Base-by-base conservation (phyloP, 2,329 filamentous ascomycete genomes). In the Podosphaera xanthii region DNA sequence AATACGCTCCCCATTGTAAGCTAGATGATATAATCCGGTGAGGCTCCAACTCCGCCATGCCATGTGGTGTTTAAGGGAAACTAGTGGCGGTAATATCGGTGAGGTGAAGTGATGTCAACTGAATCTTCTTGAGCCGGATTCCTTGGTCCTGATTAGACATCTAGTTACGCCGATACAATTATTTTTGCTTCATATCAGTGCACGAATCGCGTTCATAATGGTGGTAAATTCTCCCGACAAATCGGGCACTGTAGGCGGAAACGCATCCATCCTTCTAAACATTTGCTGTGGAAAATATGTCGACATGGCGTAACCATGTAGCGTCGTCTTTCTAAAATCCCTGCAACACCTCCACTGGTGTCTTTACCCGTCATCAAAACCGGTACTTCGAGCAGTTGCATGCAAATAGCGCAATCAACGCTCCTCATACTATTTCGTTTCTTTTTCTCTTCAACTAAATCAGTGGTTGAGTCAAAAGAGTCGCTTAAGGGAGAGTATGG, bases 301-400 rank as follows among this genome's bases (percentile, higher is more conserved):
- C 90, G 76, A 71, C 92, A 98, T 55, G 92, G 92, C 60, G 92
- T 98, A 31, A 97, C 87, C 92, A 98, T 98, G 72, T 97, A 97
- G 65, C 80, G 77, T 57, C 90, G 79, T 61, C 91, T 76, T 38
- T 86, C 86, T 64, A 97, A 76, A 59, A 95, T 79, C 36, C 83
- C 83, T 0, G 80, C 74, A 60, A 82, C 77, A 38, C 79, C 77
- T 52, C 72, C 72, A 12, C 69, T 69, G 2, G 61, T 59, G 50
- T 76, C 75, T 48, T 76, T 75, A 8, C 77, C 78, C 0, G 78
- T 76, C 57, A 77, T 76, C 38, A 95, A 73, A 31, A 97, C 83
- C 0, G 89, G 87, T 1, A 97, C 88, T 69, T 96, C 88, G 22
- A 98, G 82, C 53, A 86, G 78, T 71, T 95, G 89, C 72, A 91